These are phyloP conservation scores for Boeremia lycopersici DNA, from an alignment of 2,329 filamentous ascomycete genomes.

Conservation along the genomic window DNA sequence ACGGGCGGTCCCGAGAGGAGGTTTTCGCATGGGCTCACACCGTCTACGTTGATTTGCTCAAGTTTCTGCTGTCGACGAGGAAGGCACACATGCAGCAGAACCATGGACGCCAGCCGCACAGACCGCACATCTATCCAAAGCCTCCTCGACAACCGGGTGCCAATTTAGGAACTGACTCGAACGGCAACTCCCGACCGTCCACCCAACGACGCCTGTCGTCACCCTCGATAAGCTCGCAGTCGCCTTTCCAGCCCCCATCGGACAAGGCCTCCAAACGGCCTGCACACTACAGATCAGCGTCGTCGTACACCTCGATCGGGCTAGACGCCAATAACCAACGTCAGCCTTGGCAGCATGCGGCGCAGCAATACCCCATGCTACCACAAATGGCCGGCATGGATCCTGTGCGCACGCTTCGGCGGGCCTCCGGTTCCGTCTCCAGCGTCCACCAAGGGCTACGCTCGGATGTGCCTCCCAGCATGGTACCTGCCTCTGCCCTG, in stretches of 20 bases:
- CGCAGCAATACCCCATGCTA: constrained; percentile 29
- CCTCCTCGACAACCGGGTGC: constrained; percentile 63
- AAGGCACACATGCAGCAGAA: constrained; percentile 49
- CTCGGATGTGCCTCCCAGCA: constrained; percentile 39
- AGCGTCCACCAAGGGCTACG: constrained; percentile 35
- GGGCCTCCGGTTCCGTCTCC: constrained; percentile 43
- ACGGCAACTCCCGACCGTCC: constrained; percentile 30
- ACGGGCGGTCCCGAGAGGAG: constrained; percentile 52
- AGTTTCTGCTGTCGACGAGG: constrained; percentile 54
- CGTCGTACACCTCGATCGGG: constrained; percentile 33
- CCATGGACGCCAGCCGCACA: constrained; percentile 52
- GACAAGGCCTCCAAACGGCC: constrained; percentile 29
- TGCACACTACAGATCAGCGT: constrained; percentile 40
- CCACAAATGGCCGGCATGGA: constrained; percentile 33
- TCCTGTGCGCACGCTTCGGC: constrained; percentile 37
- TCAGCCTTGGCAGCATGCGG: constrained; percentile 36
- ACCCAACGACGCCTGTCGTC: constrained; percentile 39
- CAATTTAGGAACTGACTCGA: constrained; percentile 52
- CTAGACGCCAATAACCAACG: constrained; percentile 22
- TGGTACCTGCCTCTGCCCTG: constrained; percentile 46
- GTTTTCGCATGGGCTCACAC: constrained; percentile 55
- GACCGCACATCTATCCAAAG: constrained; percentile 66
- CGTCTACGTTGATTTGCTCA: constrained; percentile 57
- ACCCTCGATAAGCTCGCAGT: constrained; percentile 33
- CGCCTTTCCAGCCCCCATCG: constrained; percentile 28